Conservation (phyloP, 2,329 filamentous ascomycete species). For the Emydomyces testavorans region DNA sequence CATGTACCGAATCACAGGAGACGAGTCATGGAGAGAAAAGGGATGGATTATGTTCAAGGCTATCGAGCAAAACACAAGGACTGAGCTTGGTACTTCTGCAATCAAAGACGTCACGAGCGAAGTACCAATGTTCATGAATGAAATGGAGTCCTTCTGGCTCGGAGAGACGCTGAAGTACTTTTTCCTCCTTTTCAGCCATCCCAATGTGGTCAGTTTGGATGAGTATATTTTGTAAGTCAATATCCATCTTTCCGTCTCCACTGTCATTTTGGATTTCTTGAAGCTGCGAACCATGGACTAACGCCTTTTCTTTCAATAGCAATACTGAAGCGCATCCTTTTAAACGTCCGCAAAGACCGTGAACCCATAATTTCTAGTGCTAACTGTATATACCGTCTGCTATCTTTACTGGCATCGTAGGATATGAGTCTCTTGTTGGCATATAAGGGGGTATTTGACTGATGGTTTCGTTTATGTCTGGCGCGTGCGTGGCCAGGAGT, state of each 20-base stretch:
- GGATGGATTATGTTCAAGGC: slow-evolving; percentile 79
- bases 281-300: not conserved
- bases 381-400: not conserved
- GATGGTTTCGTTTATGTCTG: not conserved
- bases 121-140: slow-evolving; percentile 53
- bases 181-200: slow-evolving; percentile 65
- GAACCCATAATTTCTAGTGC: not conserved
- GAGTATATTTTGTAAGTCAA: slow-evolving; percentile 49
- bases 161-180: slow-evolving; percentile 91
- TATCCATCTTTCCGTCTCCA: slow-evolving; percentile 43
- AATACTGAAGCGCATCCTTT: slow-evolving; percentile 47
- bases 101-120: slow-evolving; percentile 19
- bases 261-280: slow-evolving; percentile 67
- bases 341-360: slow-evolving; percentile 17
- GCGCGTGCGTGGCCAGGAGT: not conserved
- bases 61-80: slow-evolving; percentile 54
- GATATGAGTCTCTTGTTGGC: slow-evolving; percentile 25
- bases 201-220: slow-evolving; percentile 53
- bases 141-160: slow-evolving; percentile 85
- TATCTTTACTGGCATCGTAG: not conserved
- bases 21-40: slow-evolving; percentile 61
- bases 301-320: slow-evolving; percentile 10
- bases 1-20: slow-evolving; percentile 81
- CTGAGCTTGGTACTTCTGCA: slow-evolving; percentile 55
- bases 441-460: not conserved